Percentiles rank a stretch among this genome's conserved stretches.
Conservation (phyloP, 805 yeast genomes). For the Saccharomycopsis amapae region DNA sequence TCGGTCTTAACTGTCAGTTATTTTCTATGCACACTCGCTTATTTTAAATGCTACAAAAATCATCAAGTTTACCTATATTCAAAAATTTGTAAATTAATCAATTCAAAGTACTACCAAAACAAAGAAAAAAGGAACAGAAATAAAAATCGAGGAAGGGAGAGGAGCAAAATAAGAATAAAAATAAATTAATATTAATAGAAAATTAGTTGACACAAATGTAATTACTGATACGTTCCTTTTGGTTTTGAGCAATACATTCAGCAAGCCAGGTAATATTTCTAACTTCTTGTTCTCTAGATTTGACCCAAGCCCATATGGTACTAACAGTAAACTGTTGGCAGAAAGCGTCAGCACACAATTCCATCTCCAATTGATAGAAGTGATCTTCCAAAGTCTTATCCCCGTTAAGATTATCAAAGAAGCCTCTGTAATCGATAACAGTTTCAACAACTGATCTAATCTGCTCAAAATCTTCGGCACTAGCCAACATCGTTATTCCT, state of each 20-base stretch:
- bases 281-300: conserved; percentile 92
- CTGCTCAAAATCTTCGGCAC: conserved; percentile 80
- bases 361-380: conserved; percentile 89
- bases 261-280: conserved; percentile 99
- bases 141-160: too few species aligned
- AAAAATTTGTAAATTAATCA: too few species aligned
- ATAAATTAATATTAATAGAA: too few species aligned
- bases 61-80: too few species aligned
- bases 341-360: conserved; percentile 82
- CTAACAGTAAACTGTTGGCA: conserved; percentile 92
- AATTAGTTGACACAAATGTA: conserved; percentile 79
- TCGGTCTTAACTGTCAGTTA: too few species aligned
- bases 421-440: conserved; percentile 59
- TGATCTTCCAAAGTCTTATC: conserved; percentile 81
- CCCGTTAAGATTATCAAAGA: conserved; percentile 36
- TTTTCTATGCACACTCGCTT: too few species aligned
- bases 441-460: conserved; percentile 57
- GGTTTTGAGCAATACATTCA: conserved; percentile 98
- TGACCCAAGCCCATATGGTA: conserved; percentile 94
- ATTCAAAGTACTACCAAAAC: too few species aligned
- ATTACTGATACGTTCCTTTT: conserved; percentile 85
- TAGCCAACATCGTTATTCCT: conserved; percentile 56
- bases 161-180: too few species aligned
- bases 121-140: too few species aligned
- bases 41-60: too few species aligned